Base-by-base conservation (phyloP, 176 grass and related monocot species). In the Microstegium vimineum region DNA sequence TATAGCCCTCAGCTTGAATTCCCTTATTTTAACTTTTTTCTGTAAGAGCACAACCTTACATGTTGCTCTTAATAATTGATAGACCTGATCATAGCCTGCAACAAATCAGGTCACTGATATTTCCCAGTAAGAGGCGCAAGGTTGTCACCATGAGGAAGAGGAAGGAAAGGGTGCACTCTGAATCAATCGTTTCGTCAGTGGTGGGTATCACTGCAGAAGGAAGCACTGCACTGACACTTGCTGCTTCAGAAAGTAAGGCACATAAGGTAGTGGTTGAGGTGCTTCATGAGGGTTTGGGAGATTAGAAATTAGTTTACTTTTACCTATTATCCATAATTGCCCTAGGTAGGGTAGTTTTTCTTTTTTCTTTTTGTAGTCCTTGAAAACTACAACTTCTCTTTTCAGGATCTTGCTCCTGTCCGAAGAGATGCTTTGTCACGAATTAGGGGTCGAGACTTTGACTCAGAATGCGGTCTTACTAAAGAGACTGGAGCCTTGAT, bases 81-180 rank as follows among this genome's bases (percentile, higher is more conserved):
- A 61, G 67, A 33, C 17, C 36, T 42, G 80, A 83, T 66, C 71
- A 51, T 74, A 74, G 9, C 59, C 59, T 75, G 33, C 59, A 66
- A 73, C 32, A 25, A 2, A 25, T 75, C 46, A 66, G 60, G n/a
- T 34, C 22, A 38, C 3, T 28, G 22, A 5, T 83, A n/a, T 75
- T 62, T 45, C 67, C 67, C 15, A 0, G 27, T 61, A 72, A 82
- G n/a, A 81, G 56, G 16, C 81, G 30, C 26, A 83, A 83, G 59
- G 20, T 9, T 73, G 4, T 11, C 34, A 31, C 26, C 25, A n/a
- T 31, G 36, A 69, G 26, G 67, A 68, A 38, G 20, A 38, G 40
- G 69, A 71, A 71, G 14, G 25, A 46, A 71, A 71, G 3, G 14
- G 14, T 31, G 28, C 31, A 25, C 37, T 10, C 20, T 62, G 80